phyloP scores from a whole-genome alignment of 2,329 filamentous ascomycete species.

The Aspergillus spinulosporus region DNA sequence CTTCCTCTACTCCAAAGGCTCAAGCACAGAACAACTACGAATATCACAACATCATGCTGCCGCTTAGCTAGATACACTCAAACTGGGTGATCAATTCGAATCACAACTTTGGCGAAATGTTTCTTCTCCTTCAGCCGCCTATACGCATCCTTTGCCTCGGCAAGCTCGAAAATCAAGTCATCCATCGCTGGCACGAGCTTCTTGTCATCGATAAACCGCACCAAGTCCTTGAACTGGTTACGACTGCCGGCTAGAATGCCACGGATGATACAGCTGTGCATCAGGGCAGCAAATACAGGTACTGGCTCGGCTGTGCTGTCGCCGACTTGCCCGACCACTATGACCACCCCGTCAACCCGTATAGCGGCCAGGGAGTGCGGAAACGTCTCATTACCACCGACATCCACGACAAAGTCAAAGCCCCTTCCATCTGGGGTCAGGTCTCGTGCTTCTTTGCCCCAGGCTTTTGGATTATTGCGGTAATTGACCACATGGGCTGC shows the following conservation, averaged over 20 bases:
- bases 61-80: background rate
- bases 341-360: constrained; percentile 5
- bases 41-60: too few species aligned
- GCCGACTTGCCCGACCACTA: constrained; percentile 1
- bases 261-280: constrained; percentile 11
- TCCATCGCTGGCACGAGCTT: constrained; percentile 5
- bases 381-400: constrained; percentile 8
- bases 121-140: constrained; percentile 6
- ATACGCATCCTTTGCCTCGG: constrained; percentile 10
- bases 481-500: constrained; percentile 61
- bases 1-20: too few species aligned
- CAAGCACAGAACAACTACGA: too few species aligned
- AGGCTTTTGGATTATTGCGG: constrained; percentile 35
- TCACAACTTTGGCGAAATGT: constrained; percentile 12
- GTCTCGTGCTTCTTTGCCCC: constrained; percentile 16
- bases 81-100: constrained; percentile 1
- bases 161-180: constrained; percentile 10
- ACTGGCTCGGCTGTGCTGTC: background rate
- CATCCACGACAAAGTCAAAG: constrained; percentile 4
- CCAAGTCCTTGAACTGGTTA: constrained; percentile 3
- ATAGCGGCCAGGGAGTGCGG: constrained; percentile 3
- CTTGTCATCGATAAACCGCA: constrained; percentile 9
- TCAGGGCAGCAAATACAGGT: background rate
- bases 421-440: constrained; percentile 28
- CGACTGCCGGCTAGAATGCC: constrained; percentile 2